Evolutionary conservation across 2,329 filamentous ascomycete genomes (phyloP).

Genomic region (Talaromyces sp.): DNA sequence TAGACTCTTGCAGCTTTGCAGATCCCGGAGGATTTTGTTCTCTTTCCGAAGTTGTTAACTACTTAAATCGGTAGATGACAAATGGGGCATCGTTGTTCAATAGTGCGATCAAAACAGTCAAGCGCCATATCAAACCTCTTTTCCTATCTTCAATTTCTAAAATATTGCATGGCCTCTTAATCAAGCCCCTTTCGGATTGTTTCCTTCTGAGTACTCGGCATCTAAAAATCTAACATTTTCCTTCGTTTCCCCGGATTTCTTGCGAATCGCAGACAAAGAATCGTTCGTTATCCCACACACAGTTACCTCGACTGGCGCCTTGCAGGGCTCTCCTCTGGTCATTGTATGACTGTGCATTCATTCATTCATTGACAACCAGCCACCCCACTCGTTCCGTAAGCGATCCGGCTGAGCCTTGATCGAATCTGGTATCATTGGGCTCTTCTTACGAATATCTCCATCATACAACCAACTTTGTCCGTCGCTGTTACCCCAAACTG

Average conservation of each 20-base stretch:
- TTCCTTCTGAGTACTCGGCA: neutral
- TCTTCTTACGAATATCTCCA: neutral
- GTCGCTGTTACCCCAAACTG: neutral
- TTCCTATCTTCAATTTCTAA: neutral
- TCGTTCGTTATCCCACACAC: neutral
- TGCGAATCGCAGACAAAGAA: neutral
- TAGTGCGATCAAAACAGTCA: constrained; percentile 8
- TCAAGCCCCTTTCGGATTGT: neutral
- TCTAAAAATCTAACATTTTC: neutral
- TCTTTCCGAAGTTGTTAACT: neutral
- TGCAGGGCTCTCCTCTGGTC: constrained; percentile 3
- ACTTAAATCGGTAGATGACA: neutral
- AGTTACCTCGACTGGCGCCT: neutral
- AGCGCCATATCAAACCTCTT: constrained; percentile 7
- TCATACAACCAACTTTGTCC: neutral
- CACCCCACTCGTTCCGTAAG: neutral
- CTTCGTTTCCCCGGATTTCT: neutral
- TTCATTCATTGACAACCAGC: neutral
- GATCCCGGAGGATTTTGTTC: neutral
- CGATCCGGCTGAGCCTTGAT: constrained; percentile 3
- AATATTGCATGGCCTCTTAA: neutral
- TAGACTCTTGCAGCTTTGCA: neutral
- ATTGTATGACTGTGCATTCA: neutral
- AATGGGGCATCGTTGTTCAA: constrained; percentile 4
- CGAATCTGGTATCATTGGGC: neutral